These are phyloP conservation scores for Parastagonospora nodorum DNA, from an alignment of 2,329 filamentous ascomycete genomes.

Conservation along the genomic window DNA sequence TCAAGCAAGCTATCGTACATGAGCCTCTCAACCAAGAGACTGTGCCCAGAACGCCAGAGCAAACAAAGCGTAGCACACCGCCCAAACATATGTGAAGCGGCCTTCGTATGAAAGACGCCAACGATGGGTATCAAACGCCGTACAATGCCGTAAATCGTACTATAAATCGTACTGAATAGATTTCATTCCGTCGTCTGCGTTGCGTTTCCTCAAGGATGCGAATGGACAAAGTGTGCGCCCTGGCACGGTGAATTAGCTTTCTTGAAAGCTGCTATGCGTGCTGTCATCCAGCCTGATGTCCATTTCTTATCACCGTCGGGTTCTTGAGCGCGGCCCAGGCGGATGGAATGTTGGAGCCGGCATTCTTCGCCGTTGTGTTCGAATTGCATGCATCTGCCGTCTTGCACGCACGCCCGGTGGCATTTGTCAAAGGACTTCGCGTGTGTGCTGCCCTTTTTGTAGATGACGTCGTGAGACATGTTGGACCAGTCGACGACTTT, in stretches of 20 bases:
- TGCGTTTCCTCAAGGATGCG: conserved; percentile 33
- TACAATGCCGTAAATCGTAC: conserved; percentile 31
- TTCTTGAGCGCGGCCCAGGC: conserved; percentile 33
- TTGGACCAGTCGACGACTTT: conserved; percentile 41
- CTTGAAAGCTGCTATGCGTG: conserved; percentile 36
- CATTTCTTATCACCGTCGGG: conserved; percentile 26
- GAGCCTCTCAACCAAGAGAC: background rate
- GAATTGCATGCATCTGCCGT: conserved; percentile 39
- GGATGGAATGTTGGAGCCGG: conserved; percentile 32
- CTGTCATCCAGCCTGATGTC: conserved; percentile 40
- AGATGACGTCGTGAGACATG: conserved; percentile 34
- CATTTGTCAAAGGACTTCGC: conserved; percentile 37
- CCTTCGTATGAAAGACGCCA: conserved; percentile 6
- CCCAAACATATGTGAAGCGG: conserved; percentile 15
- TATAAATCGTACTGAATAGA: conserved; percentile 23
- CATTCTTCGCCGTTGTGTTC: conserved; percentile 38
- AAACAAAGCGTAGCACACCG: conserved; percentile 4
- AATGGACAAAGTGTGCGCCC: conserved; percentile 41
- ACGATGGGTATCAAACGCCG: conserved; percentile 41
- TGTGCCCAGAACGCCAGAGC: conserved; percentile 5
- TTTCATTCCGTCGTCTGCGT: conserved; percentile 17
- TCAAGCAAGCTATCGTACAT: too few relatives aligned
- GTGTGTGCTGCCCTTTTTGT: conserved; percentile 21
- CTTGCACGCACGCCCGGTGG: conserved; percentile 32
- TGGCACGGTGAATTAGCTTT: conserved; percentile 34